These are phyloP conservation scores for Hyphodiscus sp. DNA, from an alignment of 2,329 filamentous ascomycete genomes.

Conservation along the genomic window DNA sequence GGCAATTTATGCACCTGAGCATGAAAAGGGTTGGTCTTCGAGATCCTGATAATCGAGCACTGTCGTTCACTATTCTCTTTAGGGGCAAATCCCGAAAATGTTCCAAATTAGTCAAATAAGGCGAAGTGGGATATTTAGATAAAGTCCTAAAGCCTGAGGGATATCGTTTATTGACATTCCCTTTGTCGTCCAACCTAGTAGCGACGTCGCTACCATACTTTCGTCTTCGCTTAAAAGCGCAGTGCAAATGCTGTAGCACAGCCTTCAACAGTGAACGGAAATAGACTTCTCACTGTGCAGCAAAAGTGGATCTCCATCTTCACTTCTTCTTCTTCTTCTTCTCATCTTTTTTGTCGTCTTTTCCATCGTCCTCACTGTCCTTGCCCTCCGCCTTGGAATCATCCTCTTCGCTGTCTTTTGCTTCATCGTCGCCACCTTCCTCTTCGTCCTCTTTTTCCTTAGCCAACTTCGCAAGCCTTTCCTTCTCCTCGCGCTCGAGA, in stretches of 20 bases:
- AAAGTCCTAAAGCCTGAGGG: background rate
- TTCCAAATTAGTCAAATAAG: too few species aligned
- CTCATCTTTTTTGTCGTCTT: conserved; percentile 32
- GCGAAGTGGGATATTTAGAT: too few species aligned
- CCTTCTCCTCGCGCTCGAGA: conserved; percentile 26
- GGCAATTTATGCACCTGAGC: too few species aligned
- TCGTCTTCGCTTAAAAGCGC: background rate
- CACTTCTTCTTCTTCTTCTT: conserved; percentile 13
- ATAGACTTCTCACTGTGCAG: background rate
- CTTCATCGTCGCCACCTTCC: conserved; percentile 20
- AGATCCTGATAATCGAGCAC: too few species aligned
- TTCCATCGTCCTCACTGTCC: conserved; percentile 31
- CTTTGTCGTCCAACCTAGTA: background rate
- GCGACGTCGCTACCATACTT: background rate
- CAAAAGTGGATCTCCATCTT: background rate
- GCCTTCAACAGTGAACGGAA: background rate
- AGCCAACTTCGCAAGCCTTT: conserved; percentile 13
- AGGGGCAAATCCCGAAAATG: too few species aligned
- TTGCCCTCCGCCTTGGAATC: background rate
- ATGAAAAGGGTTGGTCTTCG: too few species aligned
- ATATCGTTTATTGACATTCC: background rate
- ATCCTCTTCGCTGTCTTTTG: conserved; percentile 32
- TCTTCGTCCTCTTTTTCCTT: conserved; percentile 15
- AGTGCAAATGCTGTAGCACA: background rate
- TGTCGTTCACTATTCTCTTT: too few species aligned